Percentiles rank a stretch among this genome's conserved stretches.
phyloP scores from a whole-genome alignment of 1,284 basidiomycete genomes.

The Gomphus bonarii region DNA sequence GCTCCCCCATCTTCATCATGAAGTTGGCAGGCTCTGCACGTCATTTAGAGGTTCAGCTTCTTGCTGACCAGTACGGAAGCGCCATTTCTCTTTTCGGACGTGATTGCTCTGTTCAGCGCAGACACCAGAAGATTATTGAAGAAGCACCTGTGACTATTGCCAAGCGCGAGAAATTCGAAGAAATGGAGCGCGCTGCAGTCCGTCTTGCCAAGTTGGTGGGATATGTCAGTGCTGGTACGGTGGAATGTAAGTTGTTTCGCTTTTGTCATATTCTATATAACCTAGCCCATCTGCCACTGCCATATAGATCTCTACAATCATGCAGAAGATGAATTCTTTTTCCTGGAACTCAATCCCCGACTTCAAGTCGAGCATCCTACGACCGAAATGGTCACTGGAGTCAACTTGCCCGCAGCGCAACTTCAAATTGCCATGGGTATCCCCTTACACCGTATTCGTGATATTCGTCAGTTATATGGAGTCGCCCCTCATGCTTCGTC shows the following conservation, averaged over 20 bases:
- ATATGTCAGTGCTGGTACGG: constrained; percentile 98
- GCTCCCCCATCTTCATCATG: constrained; percentile 99
- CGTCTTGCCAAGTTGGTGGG: constrained; percentile 96
- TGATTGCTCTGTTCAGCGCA: constrained; percentile 98
- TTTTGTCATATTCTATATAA: neutral
- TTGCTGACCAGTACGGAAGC: constrained; percentile 99
- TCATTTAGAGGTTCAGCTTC: constrained; percentile 95
- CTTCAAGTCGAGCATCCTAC: constrained; percentile 99
- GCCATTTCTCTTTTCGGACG: constrained; percentile 98
- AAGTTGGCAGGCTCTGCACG: constrained; percentile 97
- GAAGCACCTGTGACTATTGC: constrained; percentile 99
- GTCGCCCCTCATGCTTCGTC: constrained; percentile 80
- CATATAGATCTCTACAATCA: constrained; percentile 86
- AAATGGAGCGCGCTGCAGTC: constrained; percentile 98
- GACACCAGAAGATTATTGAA: constrained; percentile 99
- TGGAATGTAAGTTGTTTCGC: constrained; percentile 65
- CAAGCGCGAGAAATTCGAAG: constrained; percentile 79
- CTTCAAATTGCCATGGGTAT: constrained; percentile 98
- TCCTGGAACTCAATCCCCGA: constrained; percentile 98
- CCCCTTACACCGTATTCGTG: constrained; percentile 89
- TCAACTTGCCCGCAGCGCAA: constrained; percentile 96
- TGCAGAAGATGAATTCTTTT: constrained; percentile 89
- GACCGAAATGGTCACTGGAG: constrained; percentile 98
- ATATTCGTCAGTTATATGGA: constrained; percentile 95
- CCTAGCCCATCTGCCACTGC: neutral